These are phyloP conservation scores for Emergomyces pasteurianus DNA, from an alignment of 2,329 filamentous ascomycete genomes.

Conservation along the genomic window DNA sequence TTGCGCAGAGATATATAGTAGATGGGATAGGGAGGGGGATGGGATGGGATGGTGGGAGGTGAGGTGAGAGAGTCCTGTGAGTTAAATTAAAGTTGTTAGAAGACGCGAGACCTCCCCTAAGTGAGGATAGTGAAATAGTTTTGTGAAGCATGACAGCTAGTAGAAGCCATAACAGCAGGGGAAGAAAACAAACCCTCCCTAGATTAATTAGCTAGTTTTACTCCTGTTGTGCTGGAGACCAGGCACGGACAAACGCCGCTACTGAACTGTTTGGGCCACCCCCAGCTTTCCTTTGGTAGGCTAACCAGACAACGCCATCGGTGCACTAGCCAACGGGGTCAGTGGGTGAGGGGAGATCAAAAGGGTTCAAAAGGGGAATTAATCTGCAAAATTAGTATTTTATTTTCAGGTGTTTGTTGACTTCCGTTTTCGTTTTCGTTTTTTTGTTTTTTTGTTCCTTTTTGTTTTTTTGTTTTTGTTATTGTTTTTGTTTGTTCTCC, in stretches of 20 bases:
- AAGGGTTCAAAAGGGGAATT: background rate
- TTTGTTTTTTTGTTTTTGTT: background rate
- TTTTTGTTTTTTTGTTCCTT: background rate
- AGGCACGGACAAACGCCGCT: background rate
- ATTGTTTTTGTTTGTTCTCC: background rate
- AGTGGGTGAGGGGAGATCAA: background rate
- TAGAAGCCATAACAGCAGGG: background rate
- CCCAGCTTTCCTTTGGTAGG: background rate
- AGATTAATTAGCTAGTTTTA: background rate
- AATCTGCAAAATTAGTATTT: background rate
- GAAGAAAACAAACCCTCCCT: background rate
- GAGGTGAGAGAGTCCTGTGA: background rate
- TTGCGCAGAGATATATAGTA: background rate
- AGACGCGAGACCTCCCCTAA: background rate
- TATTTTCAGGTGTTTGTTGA: background rate
- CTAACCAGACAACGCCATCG: background rate
- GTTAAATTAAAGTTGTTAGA: conserved; percentile 1
- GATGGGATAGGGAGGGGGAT: background rate
- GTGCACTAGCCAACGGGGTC: background rate
- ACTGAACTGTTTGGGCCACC: background rate
- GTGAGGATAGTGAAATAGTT: background rate
- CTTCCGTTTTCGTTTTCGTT: background rate
- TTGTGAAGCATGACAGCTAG: background rate
- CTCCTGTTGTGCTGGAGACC: background rate
- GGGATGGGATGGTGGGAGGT: background rate